Evolutionary conservation across 768 basidiomycete species (phyloP), one percentile per base, ranked within the genome.

Genomic region (Ramaria sp.): DNA sequence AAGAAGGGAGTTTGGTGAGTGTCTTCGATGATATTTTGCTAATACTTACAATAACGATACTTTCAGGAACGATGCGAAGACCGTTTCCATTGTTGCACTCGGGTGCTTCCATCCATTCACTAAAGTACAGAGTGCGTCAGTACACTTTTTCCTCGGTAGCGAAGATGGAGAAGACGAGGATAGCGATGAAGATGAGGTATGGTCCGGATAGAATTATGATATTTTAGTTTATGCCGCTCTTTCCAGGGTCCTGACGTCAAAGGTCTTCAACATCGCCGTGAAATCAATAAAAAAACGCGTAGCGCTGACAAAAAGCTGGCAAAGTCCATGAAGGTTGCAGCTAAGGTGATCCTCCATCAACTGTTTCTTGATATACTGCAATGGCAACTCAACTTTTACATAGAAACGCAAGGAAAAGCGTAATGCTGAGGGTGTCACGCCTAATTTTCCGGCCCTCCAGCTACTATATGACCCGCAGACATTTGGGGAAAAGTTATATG

Each of bases 61-160:
- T 9, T 37, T 2, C 61, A 90, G 88, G 91, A 83, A 80, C 51
- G 95, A 97, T 66, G 79, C 84, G 2, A 97, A 97, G 72, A 80
- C 92, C 1, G 92, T 98, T 13, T 83, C 94, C 7, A 94, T 99
- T 66, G 78, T 95, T 62, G 82, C 91, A 0, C 75, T 91, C 41
- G 95, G 91, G 6, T 95, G 92, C 69, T 89, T 92, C 67, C 95
- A 99, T 68, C 93, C 96, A 22, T 80, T 86, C 41, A 76, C 84
- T 53, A 98, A 98, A 70, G 96, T 98, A 0, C 94, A 97, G 68
- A 91, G 83, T 59, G 92, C 92, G 1, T 90, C 93, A 1, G 71
- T 94, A 15, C 92, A 97, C 71, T 99, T 97, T 74, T 99, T 98
- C 76, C 80, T 99, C n/a, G 91, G 91, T 4, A 82, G 78, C 56